phyloP scores from a whole-genome alignment of 2,329 filamentous ascomycete species.

The Cercospora brassicicola region DNA sequence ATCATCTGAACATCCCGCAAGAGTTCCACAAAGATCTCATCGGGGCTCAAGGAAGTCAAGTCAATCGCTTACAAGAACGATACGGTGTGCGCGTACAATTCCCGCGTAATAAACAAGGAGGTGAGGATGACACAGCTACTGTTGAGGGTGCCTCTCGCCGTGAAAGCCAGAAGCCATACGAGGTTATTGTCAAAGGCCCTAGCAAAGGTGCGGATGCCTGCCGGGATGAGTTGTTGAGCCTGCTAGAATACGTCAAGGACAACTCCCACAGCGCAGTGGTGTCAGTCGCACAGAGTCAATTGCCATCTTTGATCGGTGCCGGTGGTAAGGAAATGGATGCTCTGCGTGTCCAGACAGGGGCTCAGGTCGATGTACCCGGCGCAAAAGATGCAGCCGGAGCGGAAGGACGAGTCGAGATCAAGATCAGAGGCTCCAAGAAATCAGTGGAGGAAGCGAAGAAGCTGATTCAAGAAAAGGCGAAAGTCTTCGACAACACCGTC shows the following conservation, averaged over 20 bases:
- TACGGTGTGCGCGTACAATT: constrained; percentile 97
- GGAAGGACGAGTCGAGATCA: constrained; percentile 75
- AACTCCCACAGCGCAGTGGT: constrained; percentile 79
- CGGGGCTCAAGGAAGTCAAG: constrained; percentile 79
- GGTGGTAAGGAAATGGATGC: constrained; percentile 89
- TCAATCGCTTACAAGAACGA: constrained; percentile 86
- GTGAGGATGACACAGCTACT: constrained; percentile 67
- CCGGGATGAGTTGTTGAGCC: constrained; percentile 82
- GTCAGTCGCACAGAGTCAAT: constrained; percentile 83
- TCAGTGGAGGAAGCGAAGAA: constrained; percentile 92
- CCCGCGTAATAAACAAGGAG: constrained; percentile 62
- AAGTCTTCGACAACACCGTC: constrained; percentile 86
- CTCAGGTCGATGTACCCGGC: constrained; percentile 87
- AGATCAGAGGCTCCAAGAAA: constrained; percentile 86
- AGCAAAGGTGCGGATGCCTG: constrained; percentile 91
- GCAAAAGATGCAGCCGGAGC: constrained; percentile 67
- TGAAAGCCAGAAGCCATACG: constrained; percentile 74
- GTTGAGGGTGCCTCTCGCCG: constrained; percentile 66
- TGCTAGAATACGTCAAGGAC: constrained; percentile 87
- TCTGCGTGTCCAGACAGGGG: constrained; percentile 78
- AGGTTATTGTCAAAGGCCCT: constrained; percentile 86
- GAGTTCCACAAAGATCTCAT: constrained; percentile 95
- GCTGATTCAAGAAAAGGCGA: constrained; percentile 79
- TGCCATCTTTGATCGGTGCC: constrained; percentile 90
- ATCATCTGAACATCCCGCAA: constrained; percentile 84